Evolutionary conservation across 176 grass and related monocot genomes (phyloP).

Genomic region (Oryza glumipatula): DNA sequence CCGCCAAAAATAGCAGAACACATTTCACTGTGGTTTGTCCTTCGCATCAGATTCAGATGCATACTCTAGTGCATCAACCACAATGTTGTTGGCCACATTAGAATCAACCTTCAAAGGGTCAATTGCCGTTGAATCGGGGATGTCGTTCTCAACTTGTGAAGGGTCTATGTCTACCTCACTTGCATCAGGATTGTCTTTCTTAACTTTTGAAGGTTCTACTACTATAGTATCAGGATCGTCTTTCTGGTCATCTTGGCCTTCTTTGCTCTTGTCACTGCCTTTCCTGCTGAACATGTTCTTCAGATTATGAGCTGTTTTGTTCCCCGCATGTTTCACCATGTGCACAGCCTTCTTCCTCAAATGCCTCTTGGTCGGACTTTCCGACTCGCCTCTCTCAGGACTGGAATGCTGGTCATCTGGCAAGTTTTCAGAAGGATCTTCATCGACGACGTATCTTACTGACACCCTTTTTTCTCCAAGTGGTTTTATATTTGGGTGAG

Average conservation of each 20-base stretch:
- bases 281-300: constrained; percentile 69
- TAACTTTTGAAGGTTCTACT: not conserved
- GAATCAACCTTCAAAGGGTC: constrained; percentile 20
- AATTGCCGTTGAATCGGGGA: not conserved
- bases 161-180: not conserved
- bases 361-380: constrained; percentile 46
- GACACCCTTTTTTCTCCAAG: constrained; percentile 70
- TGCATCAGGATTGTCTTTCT: not conserved
- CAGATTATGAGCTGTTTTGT: constrained; percentile 51
- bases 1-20: not conserved
- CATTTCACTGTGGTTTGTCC: not conserved
- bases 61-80: not conserved
- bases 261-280: constrained; percentile 54
- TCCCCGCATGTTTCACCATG: constrained; percentile 63
- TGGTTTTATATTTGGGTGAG: constrained; percentile 54
- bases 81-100: constrained; percentile 9
- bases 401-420: constrained; percentile 28
- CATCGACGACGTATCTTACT: constrained; percentile 53
- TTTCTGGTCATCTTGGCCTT: constrained; percentile 35
- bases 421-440: constrained; percentile 28
- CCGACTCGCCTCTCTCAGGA: constrained; percentile 34
- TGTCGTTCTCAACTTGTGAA: not conserved
- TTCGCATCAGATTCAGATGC: not conserved
- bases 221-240: constrained; percentile 20
- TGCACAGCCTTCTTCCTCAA: constrained; percentile 64